These are phyloP conservation scores for Dothiorella sarmentorum DNA, from an alignment of 2,329 filamentous ascomycete species.

Conservation along the genomic window DNA sequence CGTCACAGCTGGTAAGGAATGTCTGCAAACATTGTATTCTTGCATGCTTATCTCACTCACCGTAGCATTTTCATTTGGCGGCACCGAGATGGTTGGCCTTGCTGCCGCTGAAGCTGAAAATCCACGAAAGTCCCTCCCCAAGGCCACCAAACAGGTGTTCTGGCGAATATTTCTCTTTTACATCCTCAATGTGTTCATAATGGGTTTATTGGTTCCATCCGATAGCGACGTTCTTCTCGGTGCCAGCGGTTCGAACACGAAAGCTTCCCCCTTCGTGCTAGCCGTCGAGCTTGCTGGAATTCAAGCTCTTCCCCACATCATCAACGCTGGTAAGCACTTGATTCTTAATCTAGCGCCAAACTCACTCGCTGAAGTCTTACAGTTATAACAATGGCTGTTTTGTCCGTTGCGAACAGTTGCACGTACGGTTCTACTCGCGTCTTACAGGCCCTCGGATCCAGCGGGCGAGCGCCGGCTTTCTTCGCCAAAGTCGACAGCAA, in stretches of 20 bases:
- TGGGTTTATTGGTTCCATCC: conserved; percentile 43
- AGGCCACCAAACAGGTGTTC: conserved; percentile 45
- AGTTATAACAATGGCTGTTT: conserved; percentile 80
- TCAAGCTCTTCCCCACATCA: conserved; percentile 57
- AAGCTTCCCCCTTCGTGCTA: conserved; percentile 64
- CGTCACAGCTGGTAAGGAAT: conserved; percentile 48
- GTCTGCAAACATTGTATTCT: too few relatives aligned
- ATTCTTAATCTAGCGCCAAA: background rate
- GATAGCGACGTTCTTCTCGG: conserved; percentile 35
- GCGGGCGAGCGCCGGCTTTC: conserved; percentile 53
- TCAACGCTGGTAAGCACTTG: conserved; percentile 50
- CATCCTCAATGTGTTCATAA: conserved; percentile 42
- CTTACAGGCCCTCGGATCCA: conserved; percentile 79
- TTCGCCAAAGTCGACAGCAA: conserved; percentile 56
- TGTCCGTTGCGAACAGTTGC: conserved; percentile 83
- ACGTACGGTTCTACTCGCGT: conserved; percentile 87
- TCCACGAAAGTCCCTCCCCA: conserved; percentile 48
- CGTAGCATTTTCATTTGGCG: conserved; percentile 57
- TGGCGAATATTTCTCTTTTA: conserved; percentile 49
- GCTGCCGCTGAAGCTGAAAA: conserved; percentile 60
- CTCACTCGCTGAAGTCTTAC: background rate
- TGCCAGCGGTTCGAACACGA: conserved; percentile 32
- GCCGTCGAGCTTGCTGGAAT: conserved; percentile 61
- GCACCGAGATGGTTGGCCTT: conserved; percentile 60
- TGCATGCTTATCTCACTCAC: background rate